A percentile compares a stretch with the other conserved stretches of the same genome.
Conservation (phyloP, 176 grass and related monocot species). For the Carex scoparia region DNA sequence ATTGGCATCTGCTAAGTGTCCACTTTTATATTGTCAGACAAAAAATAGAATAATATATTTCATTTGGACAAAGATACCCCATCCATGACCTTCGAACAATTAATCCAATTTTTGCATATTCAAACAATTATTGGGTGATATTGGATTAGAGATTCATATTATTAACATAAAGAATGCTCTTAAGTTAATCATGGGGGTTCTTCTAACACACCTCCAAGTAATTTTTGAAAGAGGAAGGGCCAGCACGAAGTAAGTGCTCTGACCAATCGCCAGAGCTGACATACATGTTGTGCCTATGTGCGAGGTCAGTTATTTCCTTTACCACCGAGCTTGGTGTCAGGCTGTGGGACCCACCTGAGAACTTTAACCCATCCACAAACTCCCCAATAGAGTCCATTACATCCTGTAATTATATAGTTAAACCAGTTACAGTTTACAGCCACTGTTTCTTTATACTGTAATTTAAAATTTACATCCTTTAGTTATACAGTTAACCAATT, state of each 20-base stretch:
- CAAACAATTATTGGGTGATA: neutral
- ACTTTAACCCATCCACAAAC: constrained; percentile 84
- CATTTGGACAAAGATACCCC: neutral
- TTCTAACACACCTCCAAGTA: constrained; percentile 63
- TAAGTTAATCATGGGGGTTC: neutral
- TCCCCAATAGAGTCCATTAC: constrained; percentile 54
- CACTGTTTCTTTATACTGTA: neutral
- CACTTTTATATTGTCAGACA: neutral
- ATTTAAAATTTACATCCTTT: neutral
- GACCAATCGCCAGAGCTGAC: constrained; percentile 98
- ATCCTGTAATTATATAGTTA: constrained; percentile 37
- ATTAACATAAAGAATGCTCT: neutral
- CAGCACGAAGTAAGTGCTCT: constrained; percentile 70
- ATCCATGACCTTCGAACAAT: neutral
- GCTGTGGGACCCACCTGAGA: constrained; percentile 82
- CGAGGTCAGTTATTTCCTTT: constrained; percentile 69
- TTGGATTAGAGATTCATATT: neutral
- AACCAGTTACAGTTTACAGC: neutral
- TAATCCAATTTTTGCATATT: neutral
- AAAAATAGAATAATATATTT: neutral
- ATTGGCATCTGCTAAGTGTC: neutral
- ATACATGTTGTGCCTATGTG: constrained; percentile 85
- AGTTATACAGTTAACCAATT: no score
- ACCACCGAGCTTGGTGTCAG: constrained; percentile 56
- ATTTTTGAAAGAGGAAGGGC: constrained; percentile 71